Evolutionary conservation across 345 rosid genomes (phyloP).

Genomic region (Populus euphratica): DNA sequence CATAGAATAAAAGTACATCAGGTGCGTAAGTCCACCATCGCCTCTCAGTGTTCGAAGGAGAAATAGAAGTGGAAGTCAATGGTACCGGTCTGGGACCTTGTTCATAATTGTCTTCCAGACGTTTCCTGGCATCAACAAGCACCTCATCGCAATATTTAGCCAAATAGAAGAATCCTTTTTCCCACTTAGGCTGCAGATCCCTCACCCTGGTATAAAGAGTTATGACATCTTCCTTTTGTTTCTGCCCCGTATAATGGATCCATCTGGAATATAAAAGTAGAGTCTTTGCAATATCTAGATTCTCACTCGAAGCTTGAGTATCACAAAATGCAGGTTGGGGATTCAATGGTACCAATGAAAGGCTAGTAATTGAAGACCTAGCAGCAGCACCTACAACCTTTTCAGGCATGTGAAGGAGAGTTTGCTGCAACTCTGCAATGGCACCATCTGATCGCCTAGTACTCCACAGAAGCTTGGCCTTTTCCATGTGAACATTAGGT

Average conservation of each 20-base stretch:
- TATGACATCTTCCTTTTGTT: conserved; percentile 92
- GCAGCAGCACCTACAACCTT: conserved; percentile 72
- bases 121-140: conserved; percentile 88
- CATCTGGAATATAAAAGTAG: conserved; percentile 89
- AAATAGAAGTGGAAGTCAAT: conserved; percentile 37
- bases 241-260: conserved; percentile 91
- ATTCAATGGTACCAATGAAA: conserved; percentile 61
- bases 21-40: conserved; percentile 72
- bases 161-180: conserved; percentile 87
- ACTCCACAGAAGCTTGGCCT: conserved; percentile 95
- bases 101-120: conserved; percentile 75
- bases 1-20: conserved; percentile 78
- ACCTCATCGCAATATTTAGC: conserved; percentile 95
- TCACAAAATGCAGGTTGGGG: conserved; percentile 52
- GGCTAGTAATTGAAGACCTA: conserved; percentile 69
- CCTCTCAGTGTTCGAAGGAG: conserved; percentile 51
- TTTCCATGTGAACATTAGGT: conserved; percentile 83
- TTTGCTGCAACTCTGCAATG: conserved; percentile 81
- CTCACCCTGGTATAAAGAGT: conserved; percentile 77
- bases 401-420: conserved; percentile 82
- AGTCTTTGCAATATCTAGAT: conserved; percentile 74
- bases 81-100: conserved; percentile 36
- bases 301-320: conserved; percentile 59
- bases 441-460: conserved; percentile 88
- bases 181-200: conserved; percentile 88